A percentile compares a stretch with the other conserved stretches of the same genome.
phyloP scores from a whole-genome alignment of 805 yeast species.

The Metschnikowia picachoensis region DNA sequence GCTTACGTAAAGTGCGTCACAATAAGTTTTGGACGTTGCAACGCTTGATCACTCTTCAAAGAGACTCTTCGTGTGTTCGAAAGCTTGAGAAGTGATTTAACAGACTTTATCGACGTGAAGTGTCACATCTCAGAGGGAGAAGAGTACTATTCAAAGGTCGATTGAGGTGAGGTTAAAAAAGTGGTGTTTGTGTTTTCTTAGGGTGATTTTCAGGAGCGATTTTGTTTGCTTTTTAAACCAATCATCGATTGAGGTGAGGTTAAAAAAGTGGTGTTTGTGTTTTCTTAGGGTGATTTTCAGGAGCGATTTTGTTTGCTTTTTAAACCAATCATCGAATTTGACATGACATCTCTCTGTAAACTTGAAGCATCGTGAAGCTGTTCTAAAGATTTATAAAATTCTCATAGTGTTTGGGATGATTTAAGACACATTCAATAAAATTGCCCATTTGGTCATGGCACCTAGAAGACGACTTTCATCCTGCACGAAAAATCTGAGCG shows the following conservation, averaged over 20 bases:
- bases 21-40: constrained; percentile 61
- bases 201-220: neutral
- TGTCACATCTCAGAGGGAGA: constrained; percentile 43
- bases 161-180: constrained; percentile 50
- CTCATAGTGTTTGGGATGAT: no score
- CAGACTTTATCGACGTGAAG: constrained; percentile 48
- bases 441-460: no score
- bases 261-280: constrained; percentile 50
- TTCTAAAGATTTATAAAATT: no score
- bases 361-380: no score
- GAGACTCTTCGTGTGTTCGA: constrained; percentile 50
- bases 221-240: no score
- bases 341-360: no score
- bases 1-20: constrained; percentile 55
- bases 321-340: no score
- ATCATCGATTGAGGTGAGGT: constrained; percentile 53
- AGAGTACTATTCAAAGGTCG: constrained; percentile 49
- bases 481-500: no score
- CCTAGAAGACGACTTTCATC: no score
- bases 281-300: neutral
- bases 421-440: no score
- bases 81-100: constrained; percentile 39
- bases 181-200: constrained; percentile 42
- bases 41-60: constrained; percentile 51
- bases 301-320: no score